Base-by-base conservation (phyloP, 345 rosid genomes). In the Excoecaria agallocha region DNA sequence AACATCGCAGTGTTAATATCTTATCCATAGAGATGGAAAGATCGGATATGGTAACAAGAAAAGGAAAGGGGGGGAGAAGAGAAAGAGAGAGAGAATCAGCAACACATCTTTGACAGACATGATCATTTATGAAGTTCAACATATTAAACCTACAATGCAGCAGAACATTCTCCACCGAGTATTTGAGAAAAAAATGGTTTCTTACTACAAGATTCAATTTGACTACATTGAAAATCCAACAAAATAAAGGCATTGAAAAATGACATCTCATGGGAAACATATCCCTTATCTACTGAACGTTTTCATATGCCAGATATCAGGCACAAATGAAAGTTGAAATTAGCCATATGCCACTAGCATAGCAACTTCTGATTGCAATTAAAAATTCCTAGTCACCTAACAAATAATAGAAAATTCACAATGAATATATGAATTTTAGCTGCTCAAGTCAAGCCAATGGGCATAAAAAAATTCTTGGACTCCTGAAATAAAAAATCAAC, bases 1-100 rank as follows among this genome's bases (percentile, higher is more conserved):
- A 77, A 76, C 52, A 67, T 19, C 52, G 37, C 66, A 17, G 64
- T 15, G 71, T 41, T 46, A 71, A 15, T 39, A 49, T 56, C 77
- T 57, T 57, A 70, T 39, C 50, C 51, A 25, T 7, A 20, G 52
- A 30, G 25, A 39, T 52, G 63, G 30, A 70, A 70, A 39, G 25
- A 52, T 52, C 15, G 52, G 19, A 20, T 55, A 6, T 13, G 19
- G 19, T 10, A 55, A 19, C 10, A n/a, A 30, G 2, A 30, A 30
- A 30, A 30, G 30, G 30, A 30, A 2, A 2, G 2, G 30, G 30
- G 30, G 30, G 30, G 30, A n/a, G n/a, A n/a, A n/a, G n/a, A n/a
- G n/a, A 30, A 30, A 30, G 30, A 30, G 30, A 30, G 2, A 30
- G 30, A 30, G 30, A 30, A 30, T 30, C 30, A 30, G 2, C 30